Evolutionary conservation across 805 yeast genomes (phyloP).

Genomic region (Nakazawaea molendinolei): DNA sequence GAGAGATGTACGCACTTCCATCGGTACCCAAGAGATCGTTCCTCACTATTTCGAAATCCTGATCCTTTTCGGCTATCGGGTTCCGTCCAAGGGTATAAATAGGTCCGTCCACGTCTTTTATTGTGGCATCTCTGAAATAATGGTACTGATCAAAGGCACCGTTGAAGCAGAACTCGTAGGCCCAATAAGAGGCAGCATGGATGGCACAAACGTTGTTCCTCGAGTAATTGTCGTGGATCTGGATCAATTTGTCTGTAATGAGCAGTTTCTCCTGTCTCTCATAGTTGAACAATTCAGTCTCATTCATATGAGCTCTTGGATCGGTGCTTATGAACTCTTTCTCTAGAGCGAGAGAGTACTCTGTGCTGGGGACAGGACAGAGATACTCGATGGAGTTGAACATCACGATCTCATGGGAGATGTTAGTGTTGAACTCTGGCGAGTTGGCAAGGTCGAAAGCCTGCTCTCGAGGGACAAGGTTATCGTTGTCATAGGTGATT

Average conservation of each 20-base stretch:
- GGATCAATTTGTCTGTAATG: not conserved
- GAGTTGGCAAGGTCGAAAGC: not conserved
- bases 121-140: not conserved
- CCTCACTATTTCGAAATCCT: slow-evolving; percentile 20
- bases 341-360: not conserved
- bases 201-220: not conserved
- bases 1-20: slow-evolving; percentile 23
- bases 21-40: slow-evolving; percentile 1
- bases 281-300: not conserved
- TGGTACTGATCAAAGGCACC: slow-evolving; percentile 11
- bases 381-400: not conserved
- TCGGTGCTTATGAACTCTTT: not conserved
- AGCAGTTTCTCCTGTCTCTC: not conserved
- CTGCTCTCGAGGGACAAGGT: not conserved
- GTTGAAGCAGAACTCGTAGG: slow-evolving; percentile 12
- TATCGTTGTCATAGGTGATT: slow-evolving; percentile 1
- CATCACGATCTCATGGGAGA: slow-evolving; percentile 1
- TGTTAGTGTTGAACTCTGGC: not conserved
- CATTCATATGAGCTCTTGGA: not conserved
- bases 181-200: slow-evolving; percentile 13
- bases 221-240: not conserved
- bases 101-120: slow-evolving; percentile 7
- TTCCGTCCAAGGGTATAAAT: slow-evolving; percentile 16
- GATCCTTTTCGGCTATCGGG: slow-evolving; percentile 10
- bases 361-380: slow-evolving; percentile 3